These are phyloP conservation scores for Nitzschia palea DNA, from an alignment of 108 stramenopile species.

Conservation along the genomic window DNA sequence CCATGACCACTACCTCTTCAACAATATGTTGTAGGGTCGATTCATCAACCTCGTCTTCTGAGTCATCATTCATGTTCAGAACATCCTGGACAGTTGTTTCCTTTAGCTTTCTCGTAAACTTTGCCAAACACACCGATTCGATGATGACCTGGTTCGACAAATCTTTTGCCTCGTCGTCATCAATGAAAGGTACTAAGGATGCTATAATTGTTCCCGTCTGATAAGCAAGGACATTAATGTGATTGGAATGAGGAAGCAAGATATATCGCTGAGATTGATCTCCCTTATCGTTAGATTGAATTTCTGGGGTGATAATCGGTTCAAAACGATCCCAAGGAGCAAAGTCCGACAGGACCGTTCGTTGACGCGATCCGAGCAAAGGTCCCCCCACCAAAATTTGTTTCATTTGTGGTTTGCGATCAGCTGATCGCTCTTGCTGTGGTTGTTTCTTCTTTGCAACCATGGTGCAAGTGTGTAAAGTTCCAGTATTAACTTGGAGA, in stretches of 20 bases:
- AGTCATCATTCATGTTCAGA: slow-evolving; percentile 15
- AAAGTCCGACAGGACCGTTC: background rate
- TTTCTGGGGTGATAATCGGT: slow-evolving; percentile 38
- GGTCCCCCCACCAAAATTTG: slow-evolving; percentile 28
- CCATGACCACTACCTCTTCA: slow-evolving; percentile 33
- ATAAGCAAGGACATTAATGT: slow-evolving; percentile 42
- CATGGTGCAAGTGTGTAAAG: too few species aligned
- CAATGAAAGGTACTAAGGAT: slow-evolving; percentile 17
- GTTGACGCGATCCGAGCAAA: slow-evolving; percentile 25
- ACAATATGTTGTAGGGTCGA: background rate
- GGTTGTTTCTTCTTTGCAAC: too few species aligned
- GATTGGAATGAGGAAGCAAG: slow-evolving; percentile 38
- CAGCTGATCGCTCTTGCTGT: too few species aligned
- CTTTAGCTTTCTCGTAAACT: background rate
- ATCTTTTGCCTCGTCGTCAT: slow-evolving; percentile 3
- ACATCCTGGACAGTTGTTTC: slow-evolving; percentile 29
- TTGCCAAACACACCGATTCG: slow-evolving; percentile 26
- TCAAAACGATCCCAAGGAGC: slow-evolving; percentile 31
- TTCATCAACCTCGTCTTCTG: slow-evolving; percentile 21
- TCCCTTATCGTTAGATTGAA: slow-evolving; percentile 4
- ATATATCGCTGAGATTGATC: slow-evolving; percentile 37
- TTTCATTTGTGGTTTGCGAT: slow-evolving; percentile 17
- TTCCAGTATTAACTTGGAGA: too few species aligned
- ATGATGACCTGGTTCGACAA: slow-evolving; percentile 10
- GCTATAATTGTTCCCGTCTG: slow-evolving; percentile 41